Evolutionary conservation across 306 rosid species (phyloP).

Genomic region (Dryas alaskensis): DNA sequence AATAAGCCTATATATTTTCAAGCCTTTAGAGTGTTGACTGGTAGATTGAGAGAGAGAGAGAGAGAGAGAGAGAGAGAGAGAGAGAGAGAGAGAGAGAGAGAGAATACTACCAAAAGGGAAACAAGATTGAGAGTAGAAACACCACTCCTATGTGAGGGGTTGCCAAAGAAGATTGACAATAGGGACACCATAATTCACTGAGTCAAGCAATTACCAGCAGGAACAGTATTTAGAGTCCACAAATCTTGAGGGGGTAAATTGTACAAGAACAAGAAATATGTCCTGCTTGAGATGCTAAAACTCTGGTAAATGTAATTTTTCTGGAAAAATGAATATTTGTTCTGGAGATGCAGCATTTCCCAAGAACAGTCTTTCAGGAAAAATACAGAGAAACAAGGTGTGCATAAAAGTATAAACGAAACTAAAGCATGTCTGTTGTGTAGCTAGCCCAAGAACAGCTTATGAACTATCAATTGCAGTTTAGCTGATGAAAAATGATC

Average conservation of each 20-base stretch:
- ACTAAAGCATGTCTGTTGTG: not conserved
- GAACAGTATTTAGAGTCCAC: not conserved
- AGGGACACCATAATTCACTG: not conserved
- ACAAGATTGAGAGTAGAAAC: not conserved
- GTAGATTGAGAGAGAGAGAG: not conserved
- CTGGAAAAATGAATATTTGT: not conserved
- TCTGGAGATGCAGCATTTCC: not conserved
- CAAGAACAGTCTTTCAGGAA: not conserved
- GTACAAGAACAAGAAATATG: not conserved
- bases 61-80: not conserved
- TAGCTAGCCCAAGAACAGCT: not conserved
- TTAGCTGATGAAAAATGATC: conserved; percentile 2
- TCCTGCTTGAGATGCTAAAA: not conserved
- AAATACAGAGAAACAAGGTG: not conserved
- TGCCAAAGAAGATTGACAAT: not conserved
- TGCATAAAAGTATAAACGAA: not conserved
- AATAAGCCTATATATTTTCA: too few species aligned
- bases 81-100: not conserved
- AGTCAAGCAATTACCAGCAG: not conserved
- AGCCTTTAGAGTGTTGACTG: too few species aligned
- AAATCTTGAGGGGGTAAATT: not conserved
- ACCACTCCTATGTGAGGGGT: not conserved
- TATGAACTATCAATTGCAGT: not conserved
- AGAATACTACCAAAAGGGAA: not conserved
- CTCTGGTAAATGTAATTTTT: not conserved